A percentile compares a stretch with the other conserved stretches of the same genome.
phyloP scores from a whole-genome alignment of 495 filamentous ascomycete genomes.

The Copromyces sp. region DNA sequence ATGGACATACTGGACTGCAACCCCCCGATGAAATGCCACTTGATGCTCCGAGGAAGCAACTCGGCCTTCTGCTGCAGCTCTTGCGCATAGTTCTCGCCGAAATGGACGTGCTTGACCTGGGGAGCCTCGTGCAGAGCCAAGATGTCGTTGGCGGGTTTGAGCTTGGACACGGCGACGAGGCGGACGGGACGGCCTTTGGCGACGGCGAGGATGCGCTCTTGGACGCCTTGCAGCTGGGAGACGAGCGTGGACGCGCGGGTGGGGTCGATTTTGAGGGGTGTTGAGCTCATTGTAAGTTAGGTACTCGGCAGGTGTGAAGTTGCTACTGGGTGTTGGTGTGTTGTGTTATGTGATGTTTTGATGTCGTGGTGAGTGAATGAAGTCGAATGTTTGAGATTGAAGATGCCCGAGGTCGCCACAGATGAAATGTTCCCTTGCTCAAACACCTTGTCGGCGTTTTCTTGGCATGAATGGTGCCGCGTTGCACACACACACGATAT shows the following conservation, averaged over 20 bases:
- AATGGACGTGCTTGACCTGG: constrained; percentile 54
- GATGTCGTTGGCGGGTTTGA: constrained; percentile 84
- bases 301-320: background rate
- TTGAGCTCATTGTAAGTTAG: background rate
- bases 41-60: constrained; percentile 62
- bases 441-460: no score
- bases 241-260: constrained; percentile 38
- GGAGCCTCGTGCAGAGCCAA: constrained; percentile 62
- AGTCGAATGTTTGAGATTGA: background rate
- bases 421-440: no score
- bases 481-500: no score
- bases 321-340: background rate
- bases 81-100: constrained; percentile 96
- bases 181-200: constrained; percentile 48
- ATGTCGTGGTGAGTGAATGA: background rate
- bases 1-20: constrained; percentile 56
- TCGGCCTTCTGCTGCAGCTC: constrained; percentile 80
- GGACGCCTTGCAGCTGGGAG: constrained; percentile 37
- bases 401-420: no score
- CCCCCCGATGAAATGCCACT: constrained; percentile 94
- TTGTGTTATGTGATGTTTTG: background rate
- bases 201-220: constrained; percentile 32
- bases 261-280: constrained; percentile 37
- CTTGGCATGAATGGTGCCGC: no score
- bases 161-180: constrained; percentile 86